Evolutionary conservation across 495 filamentous ascomycete genomes (phyloP).

Genomic region (Xylaria telfairii): DNA sequence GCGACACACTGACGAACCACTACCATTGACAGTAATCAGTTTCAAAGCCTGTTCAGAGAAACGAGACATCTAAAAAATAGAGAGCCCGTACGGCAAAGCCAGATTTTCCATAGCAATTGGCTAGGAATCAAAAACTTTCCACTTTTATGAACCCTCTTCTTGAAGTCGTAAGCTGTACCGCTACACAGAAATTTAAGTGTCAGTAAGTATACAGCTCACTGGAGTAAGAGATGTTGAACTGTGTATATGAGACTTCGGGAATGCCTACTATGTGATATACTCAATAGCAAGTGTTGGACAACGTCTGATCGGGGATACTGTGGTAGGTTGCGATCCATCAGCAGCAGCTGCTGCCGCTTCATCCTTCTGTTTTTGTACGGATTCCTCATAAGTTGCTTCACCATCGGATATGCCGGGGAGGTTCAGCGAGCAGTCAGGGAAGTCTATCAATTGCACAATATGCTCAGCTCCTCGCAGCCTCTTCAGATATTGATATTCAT

Average conservation of each 20-base stretch:
- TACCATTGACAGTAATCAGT: too few relatives aligned
- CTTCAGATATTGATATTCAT: neutral
- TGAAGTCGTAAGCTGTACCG: conserved; percentile 6
- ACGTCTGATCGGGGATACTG: neutral
- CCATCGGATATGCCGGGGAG: neutral
- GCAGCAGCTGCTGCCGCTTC: neutral
- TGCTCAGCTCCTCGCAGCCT: conserved; percentile 12
- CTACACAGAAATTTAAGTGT: neutral
- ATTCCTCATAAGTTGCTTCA: neutral
- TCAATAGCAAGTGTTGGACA: conserved; percentile 10
- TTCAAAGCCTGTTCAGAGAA: too few relatives aligned
- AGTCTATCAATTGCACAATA: conserved; percentile 6
- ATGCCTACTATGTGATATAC: neutral
- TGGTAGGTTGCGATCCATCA: neutral
- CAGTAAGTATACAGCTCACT: neutral
- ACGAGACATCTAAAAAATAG: too few relatives aligned
- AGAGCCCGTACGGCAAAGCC: neutral
- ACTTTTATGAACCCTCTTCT: too few relatives aligned
- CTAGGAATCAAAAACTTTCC: neutral
- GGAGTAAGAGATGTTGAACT: neutral
- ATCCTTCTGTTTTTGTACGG: neutral
- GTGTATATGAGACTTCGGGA: neutral
- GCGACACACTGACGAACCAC: too few relatives aligned
- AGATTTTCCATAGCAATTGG: conserved; percentile 6
- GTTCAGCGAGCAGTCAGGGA: neutral